Evolutionary conservation across 129 eudicot genomes (phyloP).

Genomic region (Escallonia rubra): DNA sequence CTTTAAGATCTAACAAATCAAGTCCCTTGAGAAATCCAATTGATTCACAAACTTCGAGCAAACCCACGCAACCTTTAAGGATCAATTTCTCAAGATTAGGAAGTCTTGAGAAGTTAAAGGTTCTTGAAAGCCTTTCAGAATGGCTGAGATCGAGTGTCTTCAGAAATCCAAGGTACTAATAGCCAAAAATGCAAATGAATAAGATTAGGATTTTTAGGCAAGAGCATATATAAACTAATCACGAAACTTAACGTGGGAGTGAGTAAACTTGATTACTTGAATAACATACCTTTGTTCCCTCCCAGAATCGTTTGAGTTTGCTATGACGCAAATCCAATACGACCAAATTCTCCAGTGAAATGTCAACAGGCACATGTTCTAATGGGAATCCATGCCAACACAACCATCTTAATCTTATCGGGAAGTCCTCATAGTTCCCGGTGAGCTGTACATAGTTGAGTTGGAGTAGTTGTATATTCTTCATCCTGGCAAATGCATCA

Average conservation of each 20-base stretch:
- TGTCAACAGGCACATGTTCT: neutral
- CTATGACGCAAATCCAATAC: neutral
- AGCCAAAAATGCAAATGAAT: neutral
- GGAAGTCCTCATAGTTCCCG: neutral
- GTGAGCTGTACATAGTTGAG: neutral
- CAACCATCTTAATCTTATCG: neutral
- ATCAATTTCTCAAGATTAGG: constrained; percentile 4
- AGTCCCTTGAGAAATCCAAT: neutral
- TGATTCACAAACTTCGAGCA: neutral
- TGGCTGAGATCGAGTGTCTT: constrained; percentile 8
- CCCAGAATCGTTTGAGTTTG: neutral
- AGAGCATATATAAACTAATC: too few species aligned
- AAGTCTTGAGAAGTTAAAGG: neutral
- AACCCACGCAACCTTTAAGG: neutral
- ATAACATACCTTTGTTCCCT: neutral
- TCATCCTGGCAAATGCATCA: neutral
- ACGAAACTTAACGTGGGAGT: neutral
- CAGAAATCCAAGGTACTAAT: neutral
- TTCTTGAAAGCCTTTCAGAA: neutral
- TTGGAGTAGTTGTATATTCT: neutral
- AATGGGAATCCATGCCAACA: constrained; percentile 1
- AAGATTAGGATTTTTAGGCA: neutral
- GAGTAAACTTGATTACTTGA: neutral
- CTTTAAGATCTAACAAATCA: neutral
- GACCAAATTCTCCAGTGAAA: neutral